Evolutionary conservation across 805 yeast species (phyloP), one percentile per base, ranked within the genome.

Genomic region (Candida chauliodis): DNA sequence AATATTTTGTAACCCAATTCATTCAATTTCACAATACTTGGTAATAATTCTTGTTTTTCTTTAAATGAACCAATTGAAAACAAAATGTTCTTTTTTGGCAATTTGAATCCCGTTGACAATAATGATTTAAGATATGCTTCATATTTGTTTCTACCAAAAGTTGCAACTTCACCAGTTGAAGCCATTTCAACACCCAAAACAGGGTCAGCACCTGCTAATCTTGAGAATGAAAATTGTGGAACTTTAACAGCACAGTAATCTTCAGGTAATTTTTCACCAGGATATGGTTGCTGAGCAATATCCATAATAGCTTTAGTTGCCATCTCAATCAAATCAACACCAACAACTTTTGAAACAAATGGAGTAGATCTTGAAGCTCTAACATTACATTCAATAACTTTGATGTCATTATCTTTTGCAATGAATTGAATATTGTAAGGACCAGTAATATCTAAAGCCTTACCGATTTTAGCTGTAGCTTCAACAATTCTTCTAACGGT

Each of bases 361-460:
- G 99, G 99, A 87, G 88, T 90, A 13, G 98, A 91, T 64, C 99
- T 85, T n/a, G 98, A 91, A 25, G 99, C 99, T 70, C 99, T 85
- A 42, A 91, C 96, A 59, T 91, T 91, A 77, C 99, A 91, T 71
- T 91, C 99, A 59, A 91, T 91, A 38, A 91, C 99, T 79, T 93
- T 93, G 64, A 91, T 88, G 53, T 88, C 95, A 53, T 87, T 85
- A 64, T 90, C 89, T 70, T 89, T 86, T 44, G 96, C 96, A 61
- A 91, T 93, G 63, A 91, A 86, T 70, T 91, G 99, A 61, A 91
- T 91, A 70, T 91, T 91, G 73, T 79, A 91, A 37, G 99, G 99
- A 62, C 99, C 99, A 47, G 97, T 90, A 41, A 91, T 89, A 58
- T 89, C 87, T 67, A 89, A 78, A 30, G 98, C 98, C 53, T 81